Conservation (phyloP, 805 yeast species). For the Kuraishia cidri region DNA sequence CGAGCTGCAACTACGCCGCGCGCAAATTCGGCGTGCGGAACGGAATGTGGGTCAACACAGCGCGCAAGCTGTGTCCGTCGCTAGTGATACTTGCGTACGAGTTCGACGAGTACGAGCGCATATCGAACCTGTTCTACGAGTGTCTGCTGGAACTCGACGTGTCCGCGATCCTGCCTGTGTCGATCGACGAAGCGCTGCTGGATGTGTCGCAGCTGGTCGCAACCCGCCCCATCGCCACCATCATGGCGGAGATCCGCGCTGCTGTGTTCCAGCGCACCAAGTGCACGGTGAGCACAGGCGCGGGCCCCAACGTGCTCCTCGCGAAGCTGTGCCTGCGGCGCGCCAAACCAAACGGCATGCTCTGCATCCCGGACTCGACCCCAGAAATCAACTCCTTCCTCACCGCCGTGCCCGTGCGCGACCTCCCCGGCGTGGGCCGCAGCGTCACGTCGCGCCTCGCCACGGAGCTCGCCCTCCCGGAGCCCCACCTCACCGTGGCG, state of each 20-base stretch:
- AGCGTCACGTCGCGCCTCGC: slow-evolving; percentile 38
- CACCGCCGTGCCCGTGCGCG: slow-evolving; percentile 23
- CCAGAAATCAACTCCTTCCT: slow-evolving; percentile 22
- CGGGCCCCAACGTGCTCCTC: slow-evolving; percentile 61
- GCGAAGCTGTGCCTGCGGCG: slow-evolving; percentile 66
- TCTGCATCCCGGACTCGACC: slow-evolving; percentile 19
- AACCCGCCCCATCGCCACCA: slow-evolving; percentile 2
- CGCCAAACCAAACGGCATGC: slow-evolving; percentile 84
- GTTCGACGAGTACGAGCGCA: slow-evolving; percentile 60
- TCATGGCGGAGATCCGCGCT: slow-evolving; percentile 24
- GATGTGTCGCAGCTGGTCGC: slow-evolving; percentile 35
- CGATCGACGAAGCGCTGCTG: slow-evolving; percentile 86
- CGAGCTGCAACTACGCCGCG: slow-evolving; percentile 89
- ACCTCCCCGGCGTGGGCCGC: slow-evolving; percentile 58
- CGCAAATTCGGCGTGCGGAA: slow-evolving; percentile 69
- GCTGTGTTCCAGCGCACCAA: slow-evolving; percentile 33
- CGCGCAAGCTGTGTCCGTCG: slow-evolving; percentile 52
- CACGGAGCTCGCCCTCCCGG: slow-evolving; percentile 15
- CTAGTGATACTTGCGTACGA: slow-evolving; percentile 61
- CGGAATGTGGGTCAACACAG: slow-evolving; percentile 84
- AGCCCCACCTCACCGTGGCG: slow-evolving; percentile 19
- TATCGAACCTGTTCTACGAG: slow-evolving; percentile 58
- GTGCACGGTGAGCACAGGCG: slow-evolving; percentile 76
- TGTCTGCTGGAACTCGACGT: slow-evolving; percentile 36
- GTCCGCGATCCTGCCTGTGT: slow-evolving; percentile 65